phyloP scores from a whole-genome alignment of 106 monocot species.

The Acanthochlamys bracteata region DNA sequence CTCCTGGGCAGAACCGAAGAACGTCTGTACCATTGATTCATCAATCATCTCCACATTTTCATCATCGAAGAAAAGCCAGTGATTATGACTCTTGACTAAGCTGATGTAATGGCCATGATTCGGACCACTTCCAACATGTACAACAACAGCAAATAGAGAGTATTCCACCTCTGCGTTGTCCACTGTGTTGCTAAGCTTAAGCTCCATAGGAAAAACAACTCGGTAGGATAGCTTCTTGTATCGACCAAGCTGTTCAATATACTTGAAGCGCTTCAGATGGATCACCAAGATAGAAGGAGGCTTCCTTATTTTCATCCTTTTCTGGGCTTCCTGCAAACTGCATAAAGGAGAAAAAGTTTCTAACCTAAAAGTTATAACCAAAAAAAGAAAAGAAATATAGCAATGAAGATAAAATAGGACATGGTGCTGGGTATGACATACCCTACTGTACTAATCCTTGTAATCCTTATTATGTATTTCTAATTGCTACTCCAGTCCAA shows the following conservation, averaged over 20 bases:
- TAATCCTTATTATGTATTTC: too few species aligned
- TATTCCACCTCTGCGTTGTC: slow-evolving; percentile 35
- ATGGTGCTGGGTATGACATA: too few species aligned
- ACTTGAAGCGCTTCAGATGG: slow-evolving; percentile 55
- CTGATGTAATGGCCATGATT: slow-evolving; percentile 51
- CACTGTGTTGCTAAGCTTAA: slow-evolving; percentile 37
- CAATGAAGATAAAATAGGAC: too few species aligned
- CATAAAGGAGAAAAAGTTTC: neutral
- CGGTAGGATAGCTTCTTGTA: slow-evolving; percentile 40
- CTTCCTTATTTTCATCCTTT: slow-evolving; percentile 49
- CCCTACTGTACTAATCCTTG: too few species aligned
- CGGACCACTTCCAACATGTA: slow-evolving; percentile 41
- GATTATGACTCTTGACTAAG: slow-evolving; percentile 46
- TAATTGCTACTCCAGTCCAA: too few species aligned
- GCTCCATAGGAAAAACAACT: slow-evolving; percentile 45
- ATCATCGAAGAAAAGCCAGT: slow-evolving; percentile 48
- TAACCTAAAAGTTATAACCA: too few species aligned
- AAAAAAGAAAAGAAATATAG: too few species aligned
- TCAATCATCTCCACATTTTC: slow-evolving; percentile 54
- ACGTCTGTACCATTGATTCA: slow-evolving; percentile 31
- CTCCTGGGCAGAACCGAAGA: slow-evolving; percentile 40
- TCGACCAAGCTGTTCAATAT: slow-evolving; percentile 44
- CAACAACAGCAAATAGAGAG: slow-evolving; percentile 46
- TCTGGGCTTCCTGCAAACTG: slow-evolving; percentile 49
- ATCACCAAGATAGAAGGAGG: slow-evolving; percentile 39